Conservation (phyloP, 2,329 filamentous ascomycete genomes). For the Torrubiellomyces zombiae region DNA sequence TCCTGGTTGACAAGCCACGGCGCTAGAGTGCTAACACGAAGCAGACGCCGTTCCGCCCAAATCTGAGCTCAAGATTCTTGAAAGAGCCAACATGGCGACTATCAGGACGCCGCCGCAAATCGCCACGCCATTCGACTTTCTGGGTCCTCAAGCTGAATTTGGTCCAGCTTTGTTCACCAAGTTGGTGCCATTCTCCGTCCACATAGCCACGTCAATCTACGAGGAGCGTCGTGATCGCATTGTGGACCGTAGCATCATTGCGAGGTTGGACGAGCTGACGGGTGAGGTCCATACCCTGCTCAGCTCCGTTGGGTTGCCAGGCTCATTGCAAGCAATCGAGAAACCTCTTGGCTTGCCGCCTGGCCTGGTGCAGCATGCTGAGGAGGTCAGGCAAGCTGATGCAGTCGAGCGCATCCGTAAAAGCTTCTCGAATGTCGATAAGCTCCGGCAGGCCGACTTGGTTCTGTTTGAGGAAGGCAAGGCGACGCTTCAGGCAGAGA, state of each 20-base stretch:
- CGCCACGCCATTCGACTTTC: slow-evolving; percentile 58
- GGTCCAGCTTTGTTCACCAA: slow-evolving; percentile 77
- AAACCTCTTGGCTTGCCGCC: slow-evolving; percentile 85
- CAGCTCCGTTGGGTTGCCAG: slow-evolving; percentile 71
- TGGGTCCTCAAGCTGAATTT: slow-evolving; percentile 67
- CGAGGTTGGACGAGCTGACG: slow-evolving; percentile 68
- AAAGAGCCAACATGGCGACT: slow-evolving; percentile 77
- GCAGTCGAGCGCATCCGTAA: slow-evolving; percentile 61
- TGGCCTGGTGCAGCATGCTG: slow-evolving; percentile 71
- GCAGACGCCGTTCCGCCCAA: slow-evolving; percentile 67
- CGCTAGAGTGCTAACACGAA: slow-evolving; percentile 12
- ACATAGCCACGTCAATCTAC: slow-evolving; percentile 89
- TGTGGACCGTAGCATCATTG: slow-evolving; percentile 74
- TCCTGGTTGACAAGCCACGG: rapidly evolving
- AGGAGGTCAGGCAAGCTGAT: slow-evolving; percentile 84
- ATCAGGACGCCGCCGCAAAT: slow-evolving; percentile 68
- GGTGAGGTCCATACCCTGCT: slow-evolving; percentile 64
- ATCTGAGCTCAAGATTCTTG: slow-evolving; percentile 69
- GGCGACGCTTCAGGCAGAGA: slow-evolving; percentile 60
- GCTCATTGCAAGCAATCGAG: slow-evolving; percentile 83
- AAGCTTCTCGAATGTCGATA: slow-evolving; percentile 78
- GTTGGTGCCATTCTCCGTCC: slow-evolving; percentile 87
- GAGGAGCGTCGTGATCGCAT: slow-evolving; percentile 81
- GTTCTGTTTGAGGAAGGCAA: slow-evolving; percentile 71
- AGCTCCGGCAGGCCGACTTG: slow-evolving; percentile 66